A percentile compares a stretch with the other conserved stretches of the same genome.
Evolutionary conservation across 106 monocot genomes (phyloP).

Genomic region (Dendrobium officinale): DNA sequence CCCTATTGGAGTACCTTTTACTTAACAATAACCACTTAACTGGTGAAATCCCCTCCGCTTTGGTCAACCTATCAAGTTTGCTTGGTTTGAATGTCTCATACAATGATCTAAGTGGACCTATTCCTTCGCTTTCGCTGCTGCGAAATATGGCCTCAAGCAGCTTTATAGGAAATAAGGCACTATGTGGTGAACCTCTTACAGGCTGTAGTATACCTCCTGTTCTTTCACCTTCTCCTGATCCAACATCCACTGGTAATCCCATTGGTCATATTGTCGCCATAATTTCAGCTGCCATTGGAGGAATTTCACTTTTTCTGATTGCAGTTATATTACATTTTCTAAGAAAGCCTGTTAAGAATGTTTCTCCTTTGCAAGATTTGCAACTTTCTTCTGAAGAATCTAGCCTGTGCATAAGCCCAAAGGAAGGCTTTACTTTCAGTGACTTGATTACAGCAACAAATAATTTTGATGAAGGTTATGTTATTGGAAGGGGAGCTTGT

Average conservation of each 20-base stretch:
- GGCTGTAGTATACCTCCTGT: constrained; percentile 36
- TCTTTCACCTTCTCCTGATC: constrained; percentile 10
- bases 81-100: constrained; percentile 78
- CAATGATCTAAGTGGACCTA: constrained; percentile 75
- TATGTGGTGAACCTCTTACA: constrained; percentile 76
- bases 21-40: constrained; percentile 80
- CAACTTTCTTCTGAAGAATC: constrained; percentile 33
- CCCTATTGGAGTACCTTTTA: constrained; percentile 55
- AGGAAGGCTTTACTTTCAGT: constrained; percentile 57
- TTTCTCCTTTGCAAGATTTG: constrained; percentile 63
- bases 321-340: constrained; percentile 55
- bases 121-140: constrained; percentile 49
- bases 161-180: constrained; percentile 74
- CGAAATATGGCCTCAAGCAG: constrained; percentile 56
- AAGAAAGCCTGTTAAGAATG: constrained; percentile 50
- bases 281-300: constrained; percentile 65
- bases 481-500: constrained; percentile 85
- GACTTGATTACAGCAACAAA: constrained; percentile 71
- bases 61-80: constrained; percentile 74
- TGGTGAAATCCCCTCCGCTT: constrained; percentile 77
- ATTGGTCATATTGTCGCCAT: constrained; percentile 58
- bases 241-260: constrained; percentile 12
- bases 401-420: constrained; percentile 42
- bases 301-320: constrained; percentile 73
- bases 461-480: constrained; percentile 69